phyloP scores from a whole-genome alignment of 2,329 filamentous ascomycete genomes.

The Fusarium poae region DNA sequence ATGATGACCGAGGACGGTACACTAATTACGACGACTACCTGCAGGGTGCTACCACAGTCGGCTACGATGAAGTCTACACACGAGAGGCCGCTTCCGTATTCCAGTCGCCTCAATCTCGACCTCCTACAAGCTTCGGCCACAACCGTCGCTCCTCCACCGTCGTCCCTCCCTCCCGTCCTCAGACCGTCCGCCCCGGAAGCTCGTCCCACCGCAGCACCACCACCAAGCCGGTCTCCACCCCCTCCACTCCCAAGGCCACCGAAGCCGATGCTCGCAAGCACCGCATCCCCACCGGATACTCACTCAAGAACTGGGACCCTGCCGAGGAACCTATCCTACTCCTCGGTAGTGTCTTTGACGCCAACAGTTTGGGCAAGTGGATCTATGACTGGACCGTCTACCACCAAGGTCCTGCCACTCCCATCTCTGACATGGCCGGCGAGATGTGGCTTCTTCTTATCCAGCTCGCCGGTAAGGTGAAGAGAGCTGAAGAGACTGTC shows the following conservation, averaged over 20 bases:
- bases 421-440: slow-evolving; percentile 90
- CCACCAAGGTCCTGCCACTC: slow-evolving; percentile 82
- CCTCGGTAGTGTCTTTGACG: slow-evolving; percentile 94
- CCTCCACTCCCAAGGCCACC: slow-evolving; percentile 63
- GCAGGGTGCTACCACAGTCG: slow-evolving; percentile 58
- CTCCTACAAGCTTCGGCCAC: slow-evolving; percentile 59
- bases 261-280: slow-evolving; percentile 72
- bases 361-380: slow-evolving; percentile 98
- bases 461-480: slow-evolving; percentile 92
- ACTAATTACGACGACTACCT: slow-evolving; percentile 71
- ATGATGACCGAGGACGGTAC: slow-evolving; percentile 66
- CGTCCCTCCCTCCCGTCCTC: slow-evolving; percentile 65
- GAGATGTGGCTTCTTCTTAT: slow-evolving; percentile 96
- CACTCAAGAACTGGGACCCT: slow-evolving; percentile 98
- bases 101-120: slow-evolving; percentile 59
- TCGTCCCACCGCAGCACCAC: slow-evolving; percentile 36
- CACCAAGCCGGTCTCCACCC: slow-evolving; percentile 46
- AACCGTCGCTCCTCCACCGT: slow-evolving; percentile 63
- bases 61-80: slow-evolving; percentile 56
- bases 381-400: slow-evolving; percentile 99
- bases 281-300: slow-evolving; percentile 89
- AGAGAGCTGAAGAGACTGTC: slow-evolving; percentile 85
- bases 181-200: slow-evolving; percentile 63
- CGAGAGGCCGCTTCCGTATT: slow-evolving; percentile 52
- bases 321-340: slow-evolving; percentile 93